Conservation (phyloP, 768 basidiomycete genomes). For the Strobilomyces confusus region DNA sequence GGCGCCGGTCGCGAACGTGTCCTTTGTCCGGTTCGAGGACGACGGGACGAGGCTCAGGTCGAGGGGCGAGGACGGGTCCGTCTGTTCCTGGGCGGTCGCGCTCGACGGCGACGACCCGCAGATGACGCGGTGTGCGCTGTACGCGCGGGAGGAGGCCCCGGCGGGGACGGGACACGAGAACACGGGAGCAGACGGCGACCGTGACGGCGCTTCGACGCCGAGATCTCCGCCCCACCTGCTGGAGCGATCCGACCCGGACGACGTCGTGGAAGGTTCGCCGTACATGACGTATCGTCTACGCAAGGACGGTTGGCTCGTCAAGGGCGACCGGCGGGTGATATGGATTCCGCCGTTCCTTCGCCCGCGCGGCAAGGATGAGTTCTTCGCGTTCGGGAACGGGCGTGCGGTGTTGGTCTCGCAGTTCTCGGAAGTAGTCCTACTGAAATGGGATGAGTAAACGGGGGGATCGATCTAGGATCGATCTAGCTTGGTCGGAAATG, state of each 20-base stretch:
- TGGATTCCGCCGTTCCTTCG: constrained; percentile 7
- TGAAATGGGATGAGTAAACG: not conserved
- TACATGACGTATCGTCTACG: constrained; percentile 13
- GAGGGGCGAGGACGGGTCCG: constrained; percentile 10
- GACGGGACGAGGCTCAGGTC: constrained; percentile 6
- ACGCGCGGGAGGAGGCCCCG: not conserved
- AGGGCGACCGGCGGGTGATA: constrained; percentile 14
- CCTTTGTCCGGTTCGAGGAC: constrained; percentile 8
- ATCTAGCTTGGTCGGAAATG: too few relatives aligned
- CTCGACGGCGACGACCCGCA: not conserved
- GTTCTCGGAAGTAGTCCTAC: not conserved
- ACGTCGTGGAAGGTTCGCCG: constrained; percentile 1
- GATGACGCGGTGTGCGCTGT: not conserved
- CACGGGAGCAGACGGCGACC: too few relatives aligned
- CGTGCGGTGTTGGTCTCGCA: not conserved
- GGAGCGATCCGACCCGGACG: constrained; percentile 7
- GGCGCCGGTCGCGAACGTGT: constrained; percentile 1
- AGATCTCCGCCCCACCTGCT: constrained; percentile 1
- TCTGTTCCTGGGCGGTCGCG: constrained; percentile 7
- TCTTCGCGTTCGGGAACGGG: constrained; percentile 12
- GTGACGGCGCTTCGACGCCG: not conserved
- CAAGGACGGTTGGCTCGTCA: constrained; percentile 20
- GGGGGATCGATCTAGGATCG: not conserved
- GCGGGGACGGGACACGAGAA: not conserved
- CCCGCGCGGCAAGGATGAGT: constrained; percentile 2